Evolutionary conservation across 2,329 filamentous ascomycete species (phyloP), one percentile per base, ranked within the genome.

Genomic region (Ophiognomonia clavigignenti-juglandacearum): DNA sequence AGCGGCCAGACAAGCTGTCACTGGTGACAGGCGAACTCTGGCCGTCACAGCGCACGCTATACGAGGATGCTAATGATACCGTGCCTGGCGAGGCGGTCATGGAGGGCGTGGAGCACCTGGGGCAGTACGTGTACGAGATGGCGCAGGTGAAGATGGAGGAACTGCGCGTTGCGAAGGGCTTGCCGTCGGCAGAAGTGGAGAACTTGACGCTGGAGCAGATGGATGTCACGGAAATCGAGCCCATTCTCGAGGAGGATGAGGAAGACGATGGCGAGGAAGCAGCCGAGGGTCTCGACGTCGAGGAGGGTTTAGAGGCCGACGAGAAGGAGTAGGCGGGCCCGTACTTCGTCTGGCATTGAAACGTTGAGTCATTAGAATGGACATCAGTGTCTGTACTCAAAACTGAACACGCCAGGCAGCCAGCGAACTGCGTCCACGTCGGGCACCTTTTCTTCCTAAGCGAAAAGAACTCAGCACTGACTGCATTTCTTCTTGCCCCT

Each of bases 71-170:
- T 16, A 70, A 72, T 8, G 73, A 73, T 16, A 70, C 70, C 6
- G 70, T 79, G 6, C 68, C 73, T 2, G 76, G 76, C 11, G 76
- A 80, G 57, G 84, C 82, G 1, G 74, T 81, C 18, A 97, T 98
- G 88, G 87, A 92, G 58, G 81, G 86, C 27, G 84, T 97, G 1
- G 92, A 98, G 70, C 93, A 98, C 69, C 67, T 98, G 29, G 93
- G 93, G 0, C 86, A 96, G 67, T 98, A 96, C 64, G 92, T 98
- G 19, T 96, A 82, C 63, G 88, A 98, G 65, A 98, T 98, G 89
- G 95, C 90, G 4, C 80, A 85, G 39, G 79, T 76, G 1, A 74
- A 67, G 59, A 54, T 78, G 29, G 65, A 72, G 59, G 73, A 80
- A 59, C 53, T 81, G 38, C 66, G 70, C 42, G 65, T 58, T 9